Conservation (phyloP, 208 protist species). For the Tetramitus jugosus region DNA sequence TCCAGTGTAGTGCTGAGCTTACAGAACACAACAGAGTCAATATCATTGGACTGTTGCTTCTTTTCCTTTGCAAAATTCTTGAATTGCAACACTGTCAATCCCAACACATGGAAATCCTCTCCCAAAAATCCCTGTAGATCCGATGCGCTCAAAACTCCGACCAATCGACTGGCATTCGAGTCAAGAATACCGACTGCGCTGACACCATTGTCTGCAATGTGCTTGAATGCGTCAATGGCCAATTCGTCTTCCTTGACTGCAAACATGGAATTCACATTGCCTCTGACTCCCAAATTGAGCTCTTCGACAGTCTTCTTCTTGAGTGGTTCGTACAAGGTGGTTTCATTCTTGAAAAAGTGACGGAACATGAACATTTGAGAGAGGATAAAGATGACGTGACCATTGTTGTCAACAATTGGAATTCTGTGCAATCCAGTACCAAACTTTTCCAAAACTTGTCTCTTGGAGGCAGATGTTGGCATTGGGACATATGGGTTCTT, state of each 20-base stretch:
- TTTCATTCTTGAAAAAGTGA: too few relatives aligned
- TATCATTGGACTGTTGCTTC: not conserved
- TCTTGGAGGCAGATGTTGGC: not conserved
- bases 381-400: not conserved
- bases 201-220: not conserved
- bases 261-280: not conserved
- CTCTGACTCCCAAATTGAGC: not conserved
- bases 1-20: not conserved
- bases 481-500: not conserved
- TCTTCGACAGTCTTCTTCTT: not conserved
- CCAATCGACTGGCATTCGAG: not conserved
- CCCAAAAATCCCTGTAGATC: conserved; percentile 20
- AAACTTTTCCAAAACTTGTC: not conserved
- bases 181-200: not conserved
- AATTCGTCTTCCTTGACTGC: conserved; percentile 4
- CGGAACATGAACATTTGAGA: not conserved
- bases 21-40: not conserved
- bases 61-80: not conserved
- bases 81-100: not conserved
- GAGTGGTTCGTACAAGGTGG: not conserved
- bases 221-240: conserved; percentile 8
- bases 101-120: conserved; percentile 6
- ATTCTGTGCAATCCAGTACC: not conserved
- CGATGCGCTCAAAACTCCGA: not conserved
- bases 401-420: not conserved